A percentile compares a stretch with the other conserved stretches of the same genome.
These are phyloP conservation scores for Lactarius pseudohatsudake DNA, from an alignment of 768 basidiomycete genomes.

Conservation along the genomic window DNA sequence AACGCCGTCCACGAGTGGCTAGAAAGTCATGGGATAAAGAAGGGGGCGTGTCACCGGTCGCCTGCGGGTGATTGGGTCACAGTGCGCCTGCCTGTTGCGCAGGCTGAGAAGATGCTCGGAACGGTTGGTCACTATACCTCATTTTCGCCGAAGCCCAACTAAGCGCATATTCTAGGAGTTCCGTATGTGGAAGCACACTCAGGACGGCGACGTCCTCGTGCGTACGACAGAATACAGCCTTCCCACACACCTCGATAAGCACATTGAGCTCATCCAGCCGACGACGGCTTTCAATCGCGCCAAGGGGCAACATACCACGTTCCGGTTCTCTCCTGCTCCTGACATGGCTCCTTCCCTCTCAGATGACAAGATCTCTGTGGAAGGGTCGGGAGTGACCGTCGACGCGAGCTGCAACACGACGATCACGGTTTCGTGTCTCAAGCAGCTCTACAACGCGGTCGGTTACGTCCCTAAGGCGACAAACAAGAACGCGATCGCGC, in stretches of 20 bases:
- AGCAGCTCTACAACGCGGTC: conserved; percentile 39
- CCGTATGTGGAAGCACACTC: conserved; percentile 51
- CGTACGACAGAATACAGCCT: conserved; percentile 63
- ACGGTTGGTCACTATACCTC: conserved; percentile 40
- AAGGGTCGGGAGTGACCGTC: conserved; percentile 23
- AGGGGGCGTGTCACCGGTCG: conserved; percentile 48
- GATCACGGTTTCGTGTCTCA: conserved; percentile 39
- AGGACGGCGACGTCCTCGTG: conserved; percentile 51
- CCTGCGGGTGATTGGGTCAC: conserved; percentile 65
- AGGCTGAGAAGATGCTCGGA: conserved; percentile 61
- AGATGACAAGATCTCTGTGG: conserved; percentile 1
- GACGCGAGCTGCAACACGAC: conserved; percentile 39
- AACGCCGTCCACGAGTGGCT: conserved; percentile 56
- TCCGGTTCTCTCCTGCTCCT: conserved; percentile 32
- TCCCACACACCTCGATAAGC: conserved; percentile 50
- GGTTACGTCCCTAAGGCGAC: conserved; percentile 32
- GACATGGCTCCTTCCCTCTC: not conserved
- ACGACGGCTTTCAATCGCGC: conserved; percentile 60
- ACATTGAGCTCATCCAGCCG: conserved; percentile 63
- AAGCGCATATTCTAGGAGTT: conserved; percentile 45
- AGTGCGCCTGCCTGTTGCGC: conserved; percentile 48
- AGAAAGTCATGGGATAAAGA: conserved; percentile 48
- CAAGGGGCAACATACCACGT: conserved; percentile 41
- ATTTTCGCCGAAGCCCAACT: not conserved
- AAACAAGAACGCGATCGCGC: conserved; percentile 36